These are phyloP conservation scores for Lathyrus sativus DNA, from an alignment of 306 rosid species.

Conservation along the genomic window DNA sequence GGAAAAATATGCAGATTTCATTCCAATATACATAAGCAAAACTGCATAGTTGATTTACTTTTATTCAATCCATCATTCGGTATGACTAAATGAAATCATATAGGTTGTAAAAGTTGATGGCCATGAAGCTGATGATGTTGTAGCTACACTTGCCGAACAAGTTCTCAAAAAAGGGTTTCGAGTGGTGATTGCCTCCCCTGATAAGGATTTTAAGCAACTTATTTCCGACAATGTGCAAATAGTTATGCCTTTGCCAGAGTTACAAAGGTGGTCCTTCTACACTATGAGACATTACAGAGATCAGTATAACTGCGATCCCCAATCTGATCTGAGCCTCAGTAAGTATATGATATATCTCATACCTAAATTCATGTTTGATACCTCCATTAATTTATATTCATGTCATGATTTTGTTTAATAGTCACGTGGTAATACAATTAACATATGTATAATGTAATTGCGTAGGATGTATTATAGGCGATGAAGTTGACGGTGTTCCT, in stretches of 20 bases:
- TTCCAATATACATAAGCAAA: slow-evolving; percentile 12
- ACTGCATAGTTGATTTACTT: background rate
- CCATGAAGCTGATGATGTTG: slow-evolving; percentile 95
- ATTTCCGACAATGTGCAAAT: slow-evolving; percentile 89
- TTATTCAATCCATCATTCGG: slow-evolving; percentile 15
- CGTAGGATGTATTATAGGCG: slow-evolving; percentile 85
- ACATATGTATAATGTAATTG: slow-evolving; percentile 27
- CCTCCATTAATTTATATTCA: background rate
- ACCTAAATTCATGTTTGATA: slow-evolving; percentile 22
- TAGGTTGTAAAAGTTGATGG: slow-evolving; percentile 71
- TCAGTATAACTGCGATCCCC: slow-evolving; percentile 82
- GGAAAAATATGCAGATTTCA: slow-evolving; percentile 12
- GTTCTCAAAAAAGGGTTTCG: slow-evolving; percentile 60
- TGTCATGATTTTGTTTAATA: slow-evolving; percentile 9
- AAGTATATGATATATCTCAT: slow-evolving; percentile 46
- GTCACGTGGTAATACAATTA: slow-evolving; percentile 1
- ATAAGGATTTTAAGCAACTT: slow-evolving; percentile 95
- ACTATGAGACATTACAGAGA: slow-evolving; percentile 72
- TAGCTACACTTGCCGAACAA: slow-evolving; percentile 80
- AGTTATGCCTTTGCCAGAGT: slow-evolving; percentile 83
- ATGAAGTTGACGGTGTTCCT: slow-evolving; percentile 90
- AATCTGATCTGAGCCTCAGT: slow-evolving; percentile 88
- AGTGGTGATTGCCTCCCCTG: slow-evolving; percentile 92
- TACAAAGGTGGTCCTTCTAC: slow-evolving; percentile 91
- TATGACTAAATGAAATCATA: slow-evolving; percentile 34